phyloP scores from a whole-genome alignment of 805 yeast genomes.

The Kodamaea hsintzibuensis region DNA sequence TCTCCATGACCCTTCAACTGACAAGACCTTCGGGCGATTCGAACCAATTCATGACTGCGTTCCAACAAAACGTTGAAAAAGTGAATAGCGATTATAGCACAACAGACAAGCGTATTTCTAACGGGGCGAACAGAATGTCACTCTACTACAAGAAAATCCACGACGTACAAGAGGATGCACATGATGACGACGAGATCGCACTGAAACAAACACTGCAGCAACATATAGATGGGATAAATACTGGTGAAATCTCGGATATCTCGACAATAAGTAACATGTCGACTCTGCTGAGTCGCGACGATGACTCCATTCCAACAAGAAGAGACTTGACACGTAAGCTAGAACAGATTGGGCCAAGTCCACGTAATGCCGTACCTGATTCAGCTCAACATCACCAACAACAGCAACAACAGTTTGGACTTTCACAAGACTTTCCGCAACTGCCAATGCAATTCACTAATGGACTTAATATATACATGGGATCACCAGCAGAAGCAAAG shows the following conservation, averaged over 20 bases:
- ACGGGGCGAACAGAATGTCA: slow-evolving; percentile 22
- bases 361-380: background rate
- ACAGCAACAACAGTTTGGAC: background rate
- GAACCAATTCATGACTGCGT: slow-evolving; percentile 36
- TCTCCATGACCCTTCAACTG: slow-evolving; percentile 38
- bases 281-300: slow-evolving; percentile 21
- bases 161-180: slow-evolving; percentile 8
- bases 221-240: slow-evolving; percentile 1
- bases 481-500: slow-evolving; percentile 4
- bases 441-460: background rate
- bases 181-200: background rate
- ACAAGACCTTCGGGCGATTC: slow-evolving; percentile 41
- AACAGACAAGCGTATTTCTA: slow-evolving; percentile 3
- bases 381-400: background rate
- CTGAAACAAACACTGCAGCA: slow-evolving; percentile 4
- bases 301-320: slow-evolving; percentile 28
- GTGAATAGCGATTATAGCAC: slow-evolving; percentile 18
- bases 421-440: background rate
- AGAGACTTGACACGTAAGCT: slow-evolving; percentile 22
- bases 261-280: slow-evolving; percentile 29
- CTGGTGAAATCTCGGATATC: slow-evolving; percentile 19
- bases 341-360: background rate
- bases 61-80: slow-evolving; percentile 39
- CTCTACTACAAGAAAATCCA: slow-evolving; percentile 35
- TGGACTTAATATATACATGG: slow-evolving; percentile 23